Evolutionary conservation across 164 flowering plant species (phyloP), one percentile per base, ranked within the genome.

Genomic region (Houttuynia cordata): DNA sequence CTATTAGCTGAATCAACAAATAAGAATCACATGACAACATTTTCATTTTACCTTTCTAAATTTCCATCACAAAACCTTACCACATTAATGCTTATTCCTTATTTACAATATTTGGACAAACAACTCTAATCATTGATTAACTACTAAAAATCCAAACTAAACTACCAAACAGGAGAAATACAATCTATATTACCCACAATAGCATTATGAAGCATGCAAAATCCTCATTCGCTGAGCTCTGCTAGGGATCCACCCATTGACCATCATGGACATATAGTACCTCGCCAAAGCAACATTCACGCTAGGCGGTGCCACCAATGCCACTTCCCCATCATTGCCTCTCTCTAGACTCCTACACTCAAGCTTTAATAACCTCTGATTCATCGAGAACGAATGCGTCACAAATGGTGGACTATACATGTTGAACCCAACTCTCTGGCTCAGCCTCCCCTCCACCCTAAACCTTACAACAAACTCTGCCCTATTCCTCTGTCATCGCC

Each of bases 211-310:
- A 30, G 49, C 49, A 0, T 8, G 49, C 3, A 45, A 3, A 45
- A 45, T 45, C 49, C 71, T 78, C 61, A 83, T 51, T 88, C 88
- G 83, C 34, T 71, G 71, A 40, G 80, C 73, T 15, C 61, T 9
- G 62, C 93, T 78, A 17, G 89, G 86, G 19, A 82, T 75, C 17
- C 80, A 84, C 15, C 64, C 78, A 73, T 83, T 73, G 37, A 81
- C 80, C 17, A 81, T 81, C 0, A 68, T 74, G 23, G 81, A 79
- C 85, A 87, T 40, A 64, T 87, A 87, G 64, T 78, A 85, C 23
- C 96, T 91, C 50, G 91, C 23, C 7, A 89, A 89, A 7, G 96
- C 96, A 63, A 81, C 82, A 62, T 63, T 71, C 4, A 83, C 64
- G 7, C 81, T 71, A 1, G 83, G 79, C 51, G 91, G 96, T 59